Base-by-base conservation (phyloP, 345 rosid species). In the Salix brachista region DNA sequence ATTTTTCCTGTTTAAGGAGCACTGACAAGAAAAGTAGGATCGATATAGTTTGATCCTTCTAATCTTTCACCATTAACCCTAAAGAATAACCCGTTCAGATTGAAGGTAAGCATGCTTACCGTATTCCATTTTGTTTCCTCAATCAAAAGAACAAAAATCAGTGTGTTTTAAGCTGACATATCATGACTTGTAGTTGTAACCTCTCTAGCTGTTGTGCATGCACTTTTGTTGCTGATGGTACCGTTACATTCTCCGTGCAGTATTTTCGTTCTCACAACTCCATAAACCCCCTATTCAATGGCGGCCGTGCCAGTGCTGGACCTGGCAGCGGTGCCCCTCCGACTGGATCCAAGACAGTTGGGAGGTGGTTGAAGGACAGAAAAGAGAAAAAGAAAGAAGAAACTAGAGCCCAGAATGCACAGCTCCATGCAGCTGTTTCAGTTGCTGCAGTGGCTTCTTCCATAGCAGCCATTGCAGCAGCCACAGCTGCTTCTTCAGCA, bases 331-430 rank as follows among this genome's bases (percentile, higher is more conserved):
- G 72, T 56, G 83, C 97, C 37, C 92, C 99, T 0, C 78, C 81
- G 4, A 88, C 84, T 32, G 90, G 86, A 48, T 88, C 92, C 13
- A 96, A 91, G 84, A 96, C 98, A 0, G 96, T 93, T 2, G 96
- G 98, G 50, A 87, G 98, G 82, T 96, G 99, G 99, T 80, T 96
- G 84, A 96, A 96, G 82, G 99, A 96, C 73, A 87, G 99, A 80
- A 92, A 89, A 75, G 98, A 91, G 87, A 93, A 90, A 84, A 96
- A 91, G 85, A 96, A 93, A 83, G 97, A 93, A 84, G 99, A 96
- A 80, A 87, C 73, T 65, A 86, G 99, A 85, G 83, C 94, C 69
- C 93, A 91, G 44, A 93, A 90, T 74, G 98, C 99, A 0, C 97
- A 91, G 82, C 88, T 96, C 75, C 98, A 93, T 39, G 98, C 99